These are phyloP conservation scores for Ceratocystis lukuohia DNA, from an alignment of 2,329 filamentous ascomycete species.

Conservation along the genomic window DNA sequence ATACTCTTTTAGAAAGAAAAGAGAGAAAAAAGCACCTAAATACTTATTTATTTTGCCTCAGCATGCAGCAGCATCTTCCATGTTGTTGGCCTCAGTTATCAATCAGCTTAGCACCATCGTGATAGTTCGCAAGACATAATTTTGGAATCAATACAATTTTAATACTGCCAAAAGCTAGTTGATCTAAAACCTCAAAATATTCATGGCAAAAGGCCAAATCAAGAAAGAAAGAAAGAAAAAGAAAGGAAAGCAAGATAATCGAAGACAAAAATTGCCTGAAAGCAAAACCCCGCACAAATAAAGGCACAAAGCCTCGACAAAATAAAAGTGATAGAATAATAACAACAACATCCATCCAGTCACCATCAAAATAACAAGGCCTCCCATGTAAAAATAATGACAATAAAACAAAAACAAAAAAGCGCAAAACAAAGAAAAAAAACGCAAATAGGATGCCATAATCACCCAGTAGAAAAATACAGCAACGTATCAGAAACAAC, in stretches of 20 bases:
- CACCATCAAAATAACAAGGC: background rate
- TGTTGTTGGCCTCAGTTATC: background rate
- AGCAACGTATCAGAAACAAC: background rate
- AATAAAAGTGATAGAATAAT: background rate
- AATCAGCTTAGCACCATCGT: background rate
- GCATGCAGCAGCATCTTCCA: no score
- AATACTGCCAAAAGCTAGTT: background rate
- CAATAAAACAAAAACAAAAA: background rate
- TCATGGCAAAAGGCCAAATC: background rate
- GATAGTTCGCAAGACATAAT: background rate
- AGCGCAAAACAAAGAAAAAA: background rate
- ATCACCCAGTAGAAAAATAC: background rate
- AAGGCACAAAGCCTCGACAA: background rate
- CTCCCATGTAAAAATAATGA: background rate
- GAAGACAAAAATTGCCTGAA: background rate
- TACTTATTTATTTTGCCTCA: no score
- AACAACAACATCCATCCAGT: background rate
- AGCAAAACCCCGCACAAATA: background rate
- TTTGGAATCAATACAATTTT: background rate
- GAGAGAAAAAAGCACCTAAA: background rate
- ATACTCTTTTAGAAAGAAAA: background rate
- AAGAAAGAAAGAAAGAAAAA: background rate
- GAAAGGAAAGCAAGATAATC: background rate
- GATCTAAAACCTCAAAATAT: conserved; percentile 3
- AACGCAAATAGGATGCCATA: background rate